Evolutionary conservation across 148 eudicot genomes (phyloP).

Genomic region (Dianthus caryophyllus): DNA sequence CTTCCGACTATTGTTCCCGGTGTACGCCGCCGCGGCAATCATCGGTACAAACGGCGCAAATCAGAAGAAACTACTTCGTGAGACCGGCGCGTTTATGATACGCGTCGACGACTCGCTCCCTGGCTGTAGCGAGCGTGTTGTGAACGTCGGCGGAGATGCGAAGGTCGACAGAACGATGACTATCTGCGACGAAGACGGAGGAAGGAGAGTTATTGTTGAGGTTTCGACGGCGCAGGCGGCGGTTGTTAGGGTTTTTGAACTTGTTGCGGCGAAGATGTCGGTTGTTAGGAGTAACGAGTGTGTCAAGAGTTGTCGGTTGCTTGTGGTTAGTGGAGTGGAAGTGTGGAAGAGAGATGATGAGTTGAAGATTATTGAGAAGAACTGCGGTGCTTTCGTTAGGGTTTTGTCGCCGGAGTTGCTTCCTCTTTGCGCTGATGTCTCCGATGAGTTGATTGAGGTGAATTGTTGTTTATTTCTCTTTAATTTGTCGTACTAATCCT

Average conservation of each 20-base stretch:
- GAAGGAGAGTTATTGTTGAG: background rate
- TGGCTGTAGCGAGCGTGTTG: constrained; percentile 11
- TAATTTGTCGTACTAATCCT: too few relatives aligned
- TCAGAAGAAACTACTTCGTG: background rate
- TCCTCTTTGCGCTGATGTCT: constrained; percentile 13
- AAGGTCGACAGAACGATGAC: background rate
- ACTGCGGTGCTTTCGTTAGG: constrained; percentile 17
- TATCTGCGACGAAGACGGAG: background rate
- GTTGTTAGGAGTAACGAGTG: background rate
- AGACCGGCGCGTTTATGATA: background rate
- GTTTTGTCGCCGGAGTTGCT: constrained; percentile 10
- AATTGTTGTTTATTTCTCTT: background rate
- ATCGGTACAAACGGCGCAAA: constrained; percentile 1
- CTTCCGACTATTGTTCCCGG: background rate
- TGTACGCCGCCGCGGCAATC: background rate
- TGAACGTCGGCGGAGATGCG: background rate
- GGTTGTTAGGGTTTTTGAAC: constrained; percentile 16
- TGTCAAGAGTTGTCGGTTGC: background rate
- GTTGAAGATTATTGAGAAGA: constrained; percentile 5
- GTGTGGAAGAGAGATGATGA: constrained; percentile 12
- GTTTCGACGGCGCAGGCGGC: constrained; percentile 20
- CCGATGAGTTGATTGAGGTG: constrained; percentile 24
- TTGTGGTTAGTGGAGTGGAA: background rate
- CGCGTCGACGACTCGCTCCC: constrained; percentile 10
- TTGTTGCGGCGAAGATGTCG: background rate